A percentile compares a stretch with the other conserved stretches of the same genome.
Conservation (phyloP, 2,329 filamentous ascomycete genomes). For the Botrytis elliptica region DNA sequence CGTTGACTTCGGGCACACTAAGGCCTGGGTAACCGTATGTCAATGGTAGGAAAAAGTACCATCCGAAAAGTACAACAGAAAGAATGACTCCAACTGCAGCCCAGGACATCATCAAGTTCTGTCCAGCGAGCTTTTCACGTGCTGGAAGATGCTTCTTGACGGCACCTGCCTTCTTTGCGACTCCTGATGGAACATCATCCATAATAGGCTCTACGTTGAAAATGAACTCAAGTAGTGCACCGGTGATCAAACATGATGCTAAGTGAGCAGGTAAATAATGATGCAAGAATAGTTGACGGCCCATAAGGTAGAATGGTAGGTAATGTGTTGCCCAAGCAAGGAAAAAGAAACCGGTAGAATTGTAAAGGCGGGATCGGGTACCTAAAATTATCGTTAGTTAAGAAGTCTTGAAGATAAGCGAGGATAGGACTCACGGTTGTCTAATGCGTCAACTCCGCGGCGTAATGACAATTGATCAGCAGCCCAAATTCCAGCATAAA, state of each 20-base stretch:
- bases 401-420: neutral
- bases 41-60: constrained; percentile 90
- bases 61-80: constrained; percentile 67
- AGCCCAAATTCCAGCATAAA: constrained; percentile 86
- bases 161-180: constrained; percentile 46
- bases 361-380: constrained; percentile 90
- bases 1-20: constrained; percentile 71
- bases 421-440: constrained; percentile 72
- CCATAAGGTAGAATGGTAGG: constrained; percentile 97
- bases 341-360: constrained; percentile 99
- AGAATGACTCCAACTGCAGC: constrained; percentile 72
- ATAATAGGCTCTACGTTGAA: constrained; percentile 81
- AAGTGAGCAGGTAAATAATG: constrained; percentile 96
- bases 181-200: constrained; percentile 46
- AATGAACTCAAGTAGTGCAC: constrained; percentile 90
- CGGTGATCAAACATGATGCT: constrained; percentile 84
- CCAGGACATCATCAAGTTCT: constrained; percentile 78
- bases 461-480: constrained; percentile 93
- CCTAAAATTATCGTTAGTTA: constrained; percentile 51
- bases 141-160: constrained; percentile 68
- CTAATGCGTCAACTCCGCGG: constrained; percentile 88
- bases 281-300: constrained; percentile 94
- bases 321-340: constrained; percentile 97
- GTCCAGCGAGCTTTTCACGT: constrained; percentile 74
- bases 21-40: constrained; percentile 95